phyloP scores from a whole-genome alignment of 2,329 filamentous ascomycete species.

The Penicillium sp. region DNA sequence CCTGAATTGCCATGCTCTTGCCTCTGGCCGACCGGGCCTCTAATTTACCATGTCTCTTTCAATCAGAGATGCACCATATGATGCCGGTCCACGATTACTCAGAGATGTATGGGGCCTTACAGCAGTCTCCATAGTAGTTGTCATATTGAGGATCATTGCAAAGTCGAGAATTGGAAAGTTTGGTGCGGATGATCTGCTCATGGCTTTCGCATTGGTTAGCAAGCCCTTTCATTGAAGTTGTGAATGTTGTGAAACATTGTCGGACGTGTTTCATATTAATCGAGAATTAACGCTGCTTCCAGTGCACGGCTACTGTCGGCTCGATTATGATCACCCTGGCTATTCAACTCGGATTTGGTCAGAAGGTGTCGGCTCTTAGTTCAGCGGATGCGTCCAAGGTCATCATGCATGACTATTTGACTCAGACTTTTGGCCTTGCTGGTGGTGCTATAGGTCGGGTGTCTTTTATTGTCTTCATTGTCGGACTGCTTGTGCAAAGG shows the following conservation, averaged over 20 bases:
- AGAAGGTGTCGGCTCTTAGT: constrained; percentile 7
- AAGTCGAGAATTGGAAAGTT: constrained; percentile 23
- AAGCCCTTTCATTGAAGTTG: not conserved
- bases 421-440: constrained; percentile 23
- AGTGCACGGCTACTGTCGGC: constrained; percentile 20
- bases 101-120: constrained; percentile 22
- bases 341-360: constrained; percentile 21
- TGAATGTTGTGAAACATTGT: not conserved
- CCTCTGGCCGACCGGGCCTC: not conserved
- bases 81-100: constrained; percentile 16
- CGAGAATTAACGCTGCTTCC: constrained; percentile 4
- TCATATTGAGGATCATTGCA: constrained; percentile 19
- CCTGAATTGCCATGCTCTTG: not conserved
- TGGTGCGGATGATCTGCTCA: constrained; percentile 23
- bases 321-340: constrained; percentile 22
- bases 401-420: constrained; percentile 25
- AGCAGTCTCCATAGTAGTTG: constrained; percentile 13
- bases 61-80: not conserved
- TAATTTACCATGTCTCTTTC: constrained; percentile 9
- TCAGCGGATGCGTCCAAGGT: constrained; percentile 7
- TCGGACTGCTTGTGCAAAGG: constrained; percentile 19
- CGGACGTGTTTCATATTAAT: not conserved
- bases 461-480: constrained; percentile 24
- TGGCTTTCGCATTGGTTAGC: constrained; percentile 24
- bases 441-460: constrained; percentile 22